Conservation (phyloP, 352 stramenopile genomes). For the Pythium chondricola region DNA sequence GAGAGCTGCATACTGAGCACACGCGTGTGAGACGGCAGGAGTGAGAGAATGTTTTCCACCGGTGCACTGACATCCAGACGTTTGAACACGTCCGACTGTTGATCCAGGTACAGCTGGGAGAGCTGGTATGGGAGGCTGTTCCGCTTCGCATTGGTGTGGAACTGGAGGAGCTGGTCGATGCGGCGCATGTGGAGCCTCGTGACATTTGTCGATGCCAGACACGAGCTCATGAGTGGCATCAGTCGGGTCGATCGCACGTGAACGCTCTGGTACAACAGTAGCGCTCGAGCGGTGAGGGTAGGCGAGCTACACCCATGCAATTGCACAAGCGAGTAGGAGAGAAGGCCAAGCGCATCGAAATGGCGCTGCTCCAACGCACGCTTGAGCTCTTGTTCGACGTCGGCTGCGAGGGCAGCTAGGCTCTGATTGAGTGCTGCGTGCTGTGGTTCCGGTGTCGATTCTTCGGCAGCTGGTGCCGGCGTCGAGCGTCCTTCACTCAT, state of each 20-base stretch:
- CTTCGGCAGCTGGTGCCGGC: not conserved
- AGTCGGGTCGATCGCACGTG: constrained; percentile 28
- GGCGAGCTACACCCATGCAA: constrained; percentile 38
- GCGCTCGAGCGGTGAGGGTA: constrained; percentile 38
- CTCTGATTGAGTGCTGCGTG: constrained; percentile 1
- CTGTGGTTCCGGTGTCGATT: not conserved
- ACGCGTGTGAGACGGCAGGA: constrained; percentile 30
- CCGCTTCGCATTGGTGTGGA: constrained; percentile 30
- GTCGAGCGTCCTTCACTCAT: constrained; percentile 14
- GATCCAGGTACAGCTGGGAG: constrained; percentile 53
- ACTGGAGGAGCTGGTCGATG: constrained; percentile 25
- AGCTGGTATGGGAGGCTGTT: constrained; percentile 64
- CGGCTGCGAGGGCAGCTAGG: not conserved
- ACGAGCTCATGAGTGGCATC: constrained; percentile 27
- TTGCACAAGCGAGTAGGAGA: constrained; percentile 56
- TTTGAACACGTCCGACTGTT: constrained; percentile 61
- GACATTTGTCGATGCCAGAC: constrained; percentile 28
- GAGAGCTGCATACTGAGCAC: constrained; percentile 65
- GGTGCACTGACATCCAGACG: constrained; percentile 37
- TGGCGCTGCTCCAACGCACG: constrained; percentile 42
- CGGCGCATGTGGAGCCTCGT: constrained; percentile 47
- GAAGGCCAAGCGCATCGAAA: constrained; percentile 25
- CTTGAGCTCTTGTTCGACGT: constrained; percentile 11
- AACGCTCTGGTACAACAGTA: constrained; percentile 63
- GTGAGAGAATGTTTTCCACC: constrained; percentile 34